Evolutionary conservation across 2,329 filamentous ascomycete species (phyloP).

Genomic region (Aspergillus candidus): DNA sequence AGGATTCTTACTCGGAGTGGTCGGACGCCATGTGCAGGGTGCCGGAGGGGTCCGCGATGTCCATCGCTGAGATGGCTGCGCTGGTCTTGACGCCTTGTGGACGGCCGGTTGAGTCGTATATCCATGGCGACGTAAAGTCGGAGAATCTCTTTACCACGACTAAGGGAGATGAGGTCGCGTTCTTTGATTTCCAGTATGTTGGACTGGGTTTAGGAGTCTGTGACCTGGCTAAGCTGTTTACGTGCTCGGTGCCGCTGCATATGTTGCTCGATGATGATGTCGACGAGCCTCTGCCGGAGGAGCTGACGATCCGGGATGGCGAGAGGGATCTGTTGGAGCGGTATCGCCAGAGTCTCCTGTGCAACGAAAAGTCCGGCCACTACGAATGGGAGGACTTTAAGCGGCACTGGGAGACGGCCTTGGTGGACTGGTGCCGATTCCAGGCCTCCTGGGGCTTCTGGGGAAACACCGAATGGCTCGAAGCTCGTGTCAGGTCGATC

Average conservation of each 20-base stretch:
- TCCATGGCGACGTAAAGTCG: constrained; percentile 65
- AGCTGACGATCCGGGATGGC: constrained; percentile 46
- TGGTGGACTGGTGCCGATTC: constrained; percentile 62
- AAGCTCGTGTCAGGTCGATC: constrained; percentile 49
- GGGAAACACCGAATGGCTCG: constrained; percentile 55
- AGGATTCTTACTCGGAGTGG: constrained; percentile 52
- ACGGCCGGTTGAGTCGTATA: constrained; percentile 48
- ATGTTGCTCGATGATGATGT: constrained; percentile 41
- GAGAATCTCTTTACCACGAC: constrained; percentile 59
- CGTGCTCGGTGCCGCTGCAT: constrained; percentile 55
- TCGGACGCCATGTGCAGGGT: constrained; percentile 43
- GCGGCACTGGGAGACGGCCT: constrained; percentile 59
- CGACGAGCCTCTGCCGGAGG: constrained; percentile 26
- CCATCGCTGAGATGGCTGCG: constrained; percentile 51
- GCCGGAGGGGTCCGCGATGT: constrained; percentile 14
- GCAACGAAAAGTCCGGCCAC: constrained; percentile 12
- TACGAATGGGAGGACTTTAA: constrained; percentile 53
- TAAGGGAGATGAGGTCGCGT: constrained; percentile 49
- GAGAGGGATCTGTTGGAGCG: constrained; percentile 48
- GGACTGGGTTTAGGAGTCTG: constrained; percentile 60
- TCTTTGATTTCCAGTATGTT: constrained; percentile 66
- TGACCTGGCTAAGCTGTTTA: constrained; percentile 62
- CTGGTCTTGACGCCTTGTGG: constrained; percentile 45
- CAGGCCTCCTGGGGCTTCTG: constrained; percentile 58
- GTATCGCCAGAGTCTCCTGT: constrained; percentile 36